Conservation (phyloP, 2,329 filamentous ascomycete genomes). For the Hypoxylon sp. region DNA sequence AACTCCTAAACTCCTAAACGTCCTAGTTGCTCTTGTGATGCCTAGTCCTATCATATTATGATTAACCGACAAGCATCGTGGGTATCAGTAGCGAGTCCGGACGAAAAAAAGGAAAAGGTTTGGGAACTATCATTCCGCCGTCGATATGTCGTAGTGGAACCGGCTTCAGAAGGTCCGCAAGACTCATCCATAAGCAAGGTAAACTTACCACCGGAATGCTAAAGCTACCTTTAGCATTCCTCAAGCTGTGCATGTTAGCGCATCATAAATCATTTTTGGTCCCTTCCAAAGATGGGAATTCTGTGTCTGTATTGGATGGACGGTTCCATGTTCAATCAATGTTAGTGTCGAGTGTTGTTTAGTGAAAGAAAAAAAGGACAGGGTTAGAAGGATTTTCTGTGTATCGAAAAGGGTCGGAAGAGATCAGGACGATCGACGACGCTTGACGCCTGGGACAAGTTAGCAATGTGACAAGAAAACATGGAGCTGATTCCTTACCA, state of each 20-base stretch:
- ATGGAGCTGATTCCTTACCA: conserved; percentile 44
- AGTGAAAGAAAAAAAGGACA: conserved; percentile 11
- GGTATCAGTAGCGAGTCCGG: conserved; percentile 30
- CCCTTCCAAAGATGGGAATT: conserved; percentile 22
- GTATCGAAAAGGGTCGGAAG: conserved; percentile 31
- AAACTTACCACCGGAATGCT: conserved; percentile 44
- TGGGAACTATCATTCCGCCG: conserved; percentile 10
- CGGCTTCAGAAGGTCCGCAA: conserved; percentile 3
- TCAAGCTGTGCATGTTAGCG: conserved; percentile 45
- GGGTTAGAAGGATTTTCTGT: conserved; percentile 13
- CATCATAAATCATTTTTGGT: conserved; percentile 24
- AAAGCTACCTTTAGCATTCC: conserved; percentile 11
- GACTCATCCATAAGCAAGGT: conserved; percentile 21
- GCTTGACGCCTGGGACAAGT: conserved; percentile 61
- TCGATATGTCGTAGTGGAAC: conserved; percentile 2
- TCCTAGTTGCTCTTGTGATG: conserved; percentile 18
- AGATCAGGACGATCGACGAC: conserved; percentile 59
- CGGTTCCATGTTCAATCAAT: conserved; percentile 40
- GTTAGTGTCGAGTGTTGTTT: conserved; percentile 40
- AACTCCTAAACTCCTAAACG: conserved; percentile 31
- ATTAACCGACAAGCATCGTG: conserved; percentile 18
- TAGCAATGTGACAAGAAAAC: conserved; percentile 40
- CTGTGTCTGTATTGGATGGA: conserved; percentile 31
- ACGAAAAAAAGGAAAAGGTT: conserved; percentile 8
- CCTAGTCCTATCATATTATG: conserved; percentile 15